Conservation (phyloP, 1,139 yeast genomes). For the Pichia terricola region DNA sequence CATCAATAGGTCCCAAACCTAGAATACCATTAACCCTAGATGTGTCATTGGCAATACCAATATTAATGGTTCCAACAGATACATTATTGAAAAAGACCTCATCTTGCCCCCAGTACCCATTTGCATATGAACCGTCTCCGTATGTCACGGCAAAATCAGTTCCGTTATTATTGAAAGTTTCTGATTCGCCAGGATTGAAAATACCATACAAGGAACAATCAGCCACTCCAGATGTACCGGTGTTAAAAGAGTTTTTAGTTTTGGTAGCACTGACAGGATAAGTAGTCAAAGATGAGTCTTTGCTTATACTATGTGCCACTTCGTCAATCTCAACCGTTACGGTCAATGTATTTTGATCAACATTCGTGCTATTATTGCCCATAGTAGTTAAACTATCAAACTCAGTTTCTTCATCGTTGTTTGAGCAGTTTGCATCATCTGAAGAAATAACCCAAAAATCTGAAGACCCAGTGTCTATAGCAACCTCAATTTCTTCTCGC, state of each 20-base stretch:
- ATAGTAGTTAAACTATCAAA: too few species aligned
- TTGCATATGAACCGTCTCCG: slow-evolving; percentile 52
- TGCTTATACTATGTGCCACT: too few species aligned
- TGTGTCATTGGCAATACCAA: slow-evolving; percentile 49
- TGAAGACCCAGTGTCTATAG: slow-evolving; percentile 61
- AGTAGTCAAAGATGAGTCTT: too few species aligned
- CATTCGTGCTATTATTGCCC: too few species aligned
- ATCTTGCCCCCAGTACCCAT: slow-evolving; percentile 61
- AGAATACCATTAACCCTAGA: slow-evolving; percentile 47
- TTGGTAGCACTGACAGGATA: too few species aligned
- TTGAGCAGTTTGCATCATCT: slow-evolving; percentile 10
- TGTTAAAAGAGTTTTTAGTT: too few species aligned
- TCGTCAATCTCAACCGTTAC: too few species aligned
- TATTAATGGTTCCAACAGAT: slow-evolving; percentile 34
- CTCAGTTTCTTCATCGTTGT: too few species aligned
- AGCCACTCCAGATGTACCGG: background rate
- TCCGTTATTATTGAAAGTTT: slow-evolving; percentile 35
- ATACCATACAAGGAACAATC: slow-evolving; percentile 38
- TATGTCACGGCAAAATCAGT: slow-evolving; percentile 44
- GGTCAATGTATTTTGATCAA: too few species aligned
- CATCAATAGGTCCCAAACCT: slow-evolving; percentile 49
- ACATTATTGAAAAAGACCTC: slow-evolving; percentile 33
- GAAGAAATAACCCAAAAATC: slow-evolving; percentile 50
- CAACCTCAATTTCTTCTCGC: slow-evolving; percentile 38
- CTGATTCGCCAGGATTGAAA: slow-evolving; percentile 30